Evolutionary conservation across 768 basidiomycete genomes (phyloP).

Genomic region (Candolleomyces aberdarensis): DNA sequence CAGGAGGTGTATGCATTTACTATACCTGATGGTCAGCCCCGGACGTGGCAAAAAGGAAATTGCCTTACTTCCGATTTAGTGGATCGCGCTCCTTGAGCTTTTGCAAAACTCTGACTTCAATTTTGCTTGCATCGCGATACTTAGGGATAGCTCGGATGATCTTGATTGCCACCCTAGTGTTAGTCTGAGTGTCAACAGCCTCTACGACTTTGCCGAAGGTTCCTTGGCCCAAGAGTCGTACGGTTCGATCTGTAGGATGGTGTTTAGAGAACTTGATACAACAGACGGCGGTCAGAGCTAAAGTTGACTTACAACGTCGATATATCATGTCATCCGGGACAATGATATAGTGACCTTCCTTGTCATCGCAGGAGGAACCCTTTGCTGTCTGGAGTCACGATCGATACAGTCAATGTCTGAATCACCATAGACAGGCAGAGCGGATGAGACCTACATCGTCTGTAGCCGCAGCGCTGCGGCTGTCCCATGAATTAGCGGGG

Average conservation of each 20-base stretch:
- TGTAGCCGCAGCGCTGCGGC: conserved; percentile 57
- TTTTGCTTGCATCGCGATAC: conserved; percentile 98
- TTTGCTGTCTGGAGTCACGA: conserved; percentile 54
- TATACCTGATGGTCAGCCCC: conserved; percentile 32
- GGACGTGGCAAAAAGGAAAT: conserved; percentile 18
- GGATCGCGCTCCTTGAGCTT: conserved; percentile 89
- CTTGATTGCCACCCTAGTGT: conserved; percentile 90
- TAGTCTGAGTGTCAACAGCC: conserved; percentile 75
- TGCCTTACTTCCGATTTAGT: conserved; percentile 77
- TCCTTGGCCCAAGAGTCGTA: conserved; percentile 89
- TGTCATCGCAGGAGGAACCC: conserved; percentile 84
- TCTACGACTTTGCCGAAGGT: conserved; percentile 99
- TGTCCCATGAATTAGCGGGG: conserved; percentile 64
- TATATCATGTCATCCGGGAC: conserved; percentile 86
- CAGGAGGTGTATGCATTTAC: conserved; percentile 96
- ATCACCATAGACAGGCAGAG: conserved; percentile 11
- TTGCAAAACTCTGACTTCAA: conserved; percentile 93
- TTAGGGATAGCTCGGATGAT: conserved; percentile 98
- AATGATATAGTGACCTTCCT: conserved; percentile 98
- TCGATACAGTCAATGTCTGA: conserved; percentile 23
- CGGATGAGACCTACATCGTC: conserved; percentile 57
- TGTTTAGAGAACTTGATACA: conserved; percentile 13
- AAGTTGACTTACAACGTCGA: conserved; percentile 64
- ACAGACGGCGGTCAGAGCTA: conserved; percentile 2
- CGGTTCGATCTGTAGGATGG: conserved; percentile 75